Percentiles rank a stretch among this genome's conserved stretches.
Conservation (phyloP, 2,329 filamentous ascomycete genomes). For the Cryphonectria parasitica region DNA sequence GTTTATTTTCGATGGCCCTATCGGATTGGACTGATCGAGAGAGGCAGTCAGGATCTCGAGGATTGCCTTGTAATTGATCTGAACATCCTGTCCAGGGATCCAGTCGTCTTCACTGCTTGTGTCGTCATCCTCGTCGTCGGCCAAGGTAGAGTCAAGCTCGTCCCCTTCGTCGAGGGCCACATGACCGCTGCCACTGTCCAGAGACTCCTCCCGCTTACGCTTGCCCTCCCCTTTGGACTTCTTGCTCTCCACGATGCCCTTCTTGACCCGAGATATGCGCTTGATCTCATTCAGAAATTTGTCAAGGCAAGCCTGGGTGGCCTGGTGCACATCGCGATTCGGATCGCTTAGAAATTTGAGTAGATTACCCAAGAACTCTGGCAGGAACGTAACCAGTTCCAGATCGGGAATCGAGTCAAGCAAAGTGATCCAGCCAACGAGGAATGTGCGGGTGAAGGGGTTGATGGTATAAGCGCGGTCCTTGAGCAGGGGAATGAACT, state of each 20-base stretch:
- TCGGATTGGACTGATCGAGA: constrained; percentile 57
- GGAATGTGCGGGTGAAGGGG: constrained; percentile 90
- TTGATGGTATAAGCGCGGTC: constrained; percentile 94
- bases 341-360: constrained; percentile 91
- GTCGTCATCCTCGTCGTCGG: constrained; percentile 63
- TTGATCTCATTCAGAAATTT: constrained; percentile 93
- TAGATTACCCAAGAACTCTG: constrained; percentile 86
- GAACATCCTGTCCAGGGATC: constrained; percentile 95
- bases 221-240: constrained; percentile 70
- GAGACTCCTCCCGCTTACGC: constrained; percentile 69
- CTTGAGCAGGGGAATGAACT: constrained; percentile 90
- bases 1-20: constrained; percentile 11
- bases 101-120: constrained; percentile 83
- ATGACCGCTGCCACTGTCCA: constrained; percentile 66
- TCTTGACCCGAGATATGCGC: constrained; percentile 89
- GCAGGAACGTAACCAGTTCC: constrained; percentile 89
- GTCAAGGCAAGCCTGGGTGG: constrained; percentile 86
- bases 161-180: constrained; percentile 64
- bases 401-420: constrained; percentile 96
- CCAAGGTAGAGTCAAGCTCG: constrained; percentile 60
- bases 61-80: constrained; percentile 90
- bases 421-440: constrained; percentile 94
- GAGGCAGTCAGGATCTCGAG: constrained; percentile 90
- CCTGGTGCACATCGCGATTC: constrained; percentile 92
- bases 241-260: constrained; percentile 85